phyloP scores from a whole-genome alignment of 2,329 filamentous ascomycete genomes.

The Penicillium sp. region DNA sequence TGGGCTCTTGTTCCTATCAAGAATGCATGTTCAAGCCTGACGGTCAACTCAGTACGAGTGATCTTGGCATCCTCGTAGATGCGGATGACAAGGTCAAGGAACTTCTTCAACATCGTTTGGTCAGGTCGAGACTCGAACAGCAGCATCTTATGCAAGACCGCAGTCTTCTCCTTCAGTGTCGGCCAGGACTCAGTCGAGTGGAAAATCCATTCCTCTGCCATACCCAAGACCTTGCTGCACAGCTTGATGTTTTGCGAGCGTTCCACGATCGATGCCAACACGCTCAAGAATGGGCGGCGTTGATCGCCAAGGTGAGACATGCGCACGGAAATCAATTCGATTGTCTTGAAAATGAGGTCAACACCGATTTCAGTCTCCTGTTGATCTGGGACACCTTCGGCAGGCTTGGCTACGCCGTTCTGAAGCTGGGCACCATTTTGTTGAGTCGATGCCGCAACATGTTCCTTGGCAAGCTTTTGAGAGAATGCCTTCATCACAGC shows the following conservation, averaged over 20 bases:
- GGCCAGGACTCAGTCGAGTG: conserved; percentile 92
- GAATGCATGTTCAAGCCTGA: conserved; percentile 97
- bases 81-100: conserved; percentile 91
- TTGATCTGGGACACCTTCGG: conserved; percentile 56
- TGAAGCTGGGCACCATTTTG: conserved; percentile 42
- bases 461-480: conserved; percentile 86
- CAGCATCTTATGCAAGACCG: conserved; percentile 98
- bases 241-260: conserved; percentile 85
- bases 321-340: conserved; percentile 85
- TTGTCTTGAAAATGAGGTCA: conserved; percentile 88
- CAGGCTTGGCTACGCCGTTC: conserved; percentile 43
- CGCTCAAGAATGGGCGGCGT: conserved; percentile 88
- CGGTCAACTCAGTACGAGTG: conserved; percentile 89
- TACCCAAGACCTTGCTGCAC: conserved; percentile 87
- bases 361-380: conserved; percentile 88
- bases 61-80: conserved; percentile 99
- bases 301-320: conserved; percentile 94
- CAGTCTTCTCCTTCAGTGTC: conserved; percentile 97
- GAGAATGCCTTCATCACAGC: conserved; percentile 92
- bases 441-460: conserved; percentile 71
- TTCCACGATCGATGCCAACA: conserved; percentile 90
- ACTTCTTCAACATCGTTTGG: conserved; percentile 82
- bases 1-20: conserved; percentile 89
- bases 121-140: conserved; percentile 86
- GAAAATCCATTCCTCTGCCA: conserved; percentile 97